Base-by-base conservation (phyloP, 768 basidiomycete species). In the Phaeolepiota aurea region DNA sequence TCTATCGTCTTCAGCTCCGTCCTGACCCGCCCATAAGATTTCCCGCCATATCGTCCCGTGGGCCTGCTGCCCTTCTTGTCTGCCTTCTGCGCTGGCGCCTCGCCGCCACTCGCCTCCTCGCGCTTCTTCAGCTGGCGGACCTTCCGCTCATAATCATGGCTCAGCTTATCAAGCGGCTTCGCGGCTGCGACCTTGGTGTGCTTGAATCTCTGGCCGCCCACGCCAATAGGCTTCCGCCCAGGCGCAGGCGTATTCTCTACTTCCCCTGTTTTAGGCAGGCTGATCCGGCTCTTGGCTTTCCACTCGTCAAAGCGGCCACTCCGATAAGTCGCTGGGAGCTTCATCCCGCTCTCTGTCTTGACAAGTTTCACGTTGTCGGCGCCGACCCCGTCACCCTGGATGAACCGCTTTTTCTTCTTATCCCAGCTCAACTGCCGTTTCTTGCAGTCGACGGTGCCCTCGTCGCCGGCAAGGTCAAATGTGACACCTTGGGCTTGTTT, bases 261-360 rank as follows among this genome's bases (percentile, higher is more conserved):
- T 55, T 96, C 92, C 14, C 93, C 93, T n/a, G 85, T 69, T 44
- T 74, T 74, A 0, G 92, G 92, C 23, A 97, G 58, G 44, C 63
- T 71, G n/a, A 77, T 63, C 28, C 76, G 79, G 38, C 71, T 79
- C 61, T 87, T 88, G 45, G 75, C 69, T 59, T 84, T 87, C 96
- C 96, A 99, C 57, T 94, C 91, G 42, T 94, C 88, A 58, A 89
- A 99, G 12, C 89, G 79, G 9, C 96, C 96, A 50, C 86, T 90
- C 39, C 87, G 82, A 63, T 91, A 99, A 7, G 82, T 82, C 2
- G 91, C 91, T 3, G 96, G 94, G 14, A 99, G 70, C 36, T 84
- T 79, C 12, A 83, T 79, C 3, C 96, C 96, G 51, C 82, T 91
- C 61, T 99, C 96, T 0, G 91, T 91, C 50, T 77, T 79, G 51